Evolutionary conservation across 2,329 filamentous ascomycete species (phyloP).

Genomic region (Trichoderma atroviride): DNA sequence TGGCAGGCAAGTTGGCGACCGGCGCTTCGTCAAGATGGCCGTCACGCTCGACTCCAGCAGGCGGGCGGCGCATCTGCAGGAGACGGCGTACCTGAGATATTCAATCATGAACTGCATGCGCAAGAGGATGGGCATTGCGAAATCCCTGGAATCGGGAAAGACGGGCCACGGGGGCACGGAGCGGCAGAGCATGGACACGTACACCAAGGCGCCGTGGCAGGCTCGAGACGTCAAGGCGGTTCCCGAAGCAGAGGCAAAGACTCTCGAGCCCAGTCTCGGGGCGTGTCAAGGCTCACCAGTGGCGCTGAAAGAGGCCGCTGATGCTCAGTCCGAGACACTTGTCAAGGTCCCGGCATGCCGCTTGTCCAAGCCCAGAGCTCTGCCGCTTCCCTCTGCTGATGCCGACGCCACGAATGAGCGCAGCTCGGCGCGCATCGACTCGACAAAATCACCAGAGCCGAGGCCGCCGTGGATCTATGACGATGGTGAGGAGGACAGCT

Average conservation of each 20-base stretch:
- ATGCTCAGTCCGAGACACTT: slow-evolving; percentile 22
- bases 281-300: neutral
- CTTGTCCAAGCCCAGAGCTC: slow-evolving; percentile 36
- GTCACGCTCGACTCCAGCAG: slow-evolving; percentile 44
- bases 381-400: slow-evolving; percentile 36
- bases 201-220: slow-evolving; percentile 31
- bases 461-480: slow-evolving; percentile 34
- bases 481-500: slow-evolving; percentile 49
- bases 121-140: slow-evolving; percentile 43
- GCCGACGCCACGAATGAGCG: slow-evolving; percentile 34
- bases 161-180: slow-evolving; percentile 35
- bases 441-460: slow-evolving; percentile 42
- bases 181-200: slow-evolving; percentile 31
- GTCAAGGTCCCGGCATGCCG: slow-evolving; percentile 33
- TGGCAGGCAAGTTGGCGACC: slow-evolving; percentile 47
- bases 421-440: slow-evolving; percentile 38
- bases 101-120: slow-evolving; percentile 67
- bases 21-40: slow-evolving; percentile 53
- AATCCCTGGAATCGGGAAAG: slow-evolving; percentile 38
- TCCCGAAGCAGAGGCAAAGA: slow-evolving; percentile 27
- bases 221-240: slow-evolving; percentile 32
- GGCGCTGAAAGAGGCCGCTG: neutral
- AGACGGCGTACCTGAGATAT: slow-evolving; percentile 61
- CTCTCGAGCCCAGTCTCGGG: neutral
- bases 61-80: slow-evolving; percentile 49